Evolutionary conservation across 2,329 filamentous ascomycete species (phyloP).

Genomic region (Aspergillus sp.): DNA sequence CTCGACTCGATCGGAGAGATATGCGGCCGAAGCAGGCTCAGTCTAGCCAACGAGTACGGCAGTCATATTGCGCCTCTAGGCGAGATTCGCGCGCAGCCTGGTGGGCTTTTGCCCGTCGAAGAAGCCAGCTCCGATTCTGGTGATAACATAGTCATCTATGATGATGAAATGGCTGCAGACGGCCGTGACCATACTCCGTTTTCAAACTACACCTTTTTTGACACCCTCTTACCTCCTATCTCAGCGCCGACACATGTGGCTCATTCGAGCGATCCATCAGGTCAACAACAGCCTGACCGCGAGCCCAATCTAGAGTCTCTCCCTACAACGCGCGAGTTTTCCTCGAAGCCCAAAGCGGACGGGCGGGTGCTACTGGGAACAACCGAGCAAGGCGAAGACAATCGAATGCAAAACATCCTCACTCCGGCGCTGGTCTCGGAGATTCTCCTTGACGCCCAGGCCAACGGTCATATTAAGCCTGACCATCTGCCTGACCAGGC

Average conservation of each 20-base stretch:
- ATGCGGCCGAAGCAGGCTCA: conserved; percentile 60
- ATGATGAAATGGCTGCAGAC: conserved; percentile 40
- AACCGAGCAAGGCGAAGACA: conserved; percentile 9
- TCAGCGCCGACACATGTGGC: conserved; percentile 9
- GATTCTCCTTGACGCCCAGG: conserved; percentile 38
- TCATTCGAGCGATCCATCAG: conserved; percentile 3
- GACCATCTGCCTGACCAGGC: neutral
- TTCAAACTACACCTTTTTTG: conserved; percentile 39
- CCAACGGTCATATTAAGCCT: conserved; percentile 18
- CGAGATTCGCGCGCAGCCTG: conserved; percentile 49
- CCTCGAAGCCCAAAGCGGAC: conserved; percentile 25
- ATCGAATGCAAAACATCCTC: conserved; percentile 24
- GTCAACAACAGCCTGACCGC: conserved; percentile 17
- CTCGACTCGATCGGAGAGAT: conserved; percentile 65
- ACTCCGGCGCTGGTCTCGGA: conserved; percentile 43
- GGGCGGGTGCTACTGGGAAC: conserved; percentile 33
- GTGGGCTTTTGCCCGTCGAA: conserved; percentile 43
- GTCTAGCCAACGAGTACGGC: conserved; percentile 62
- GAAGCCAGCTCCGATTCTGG: conserved; percentile 40
- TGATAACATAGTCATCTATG: conserved; percentile 38
- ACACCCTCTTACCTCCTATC: conserved; percentile 30
- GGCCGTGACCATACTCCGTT: conserved; percentile 36
- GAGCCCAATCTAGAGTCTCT: conserved; percentile 2
- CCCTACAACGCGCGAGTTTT: conserved; percentile 28
- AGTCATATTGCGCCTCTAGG: conserved; percentile 62